Conservation (phyloP, 2,329 filamentous ascomycete genomes). For the Colletotrichum coccodes region DNA sequence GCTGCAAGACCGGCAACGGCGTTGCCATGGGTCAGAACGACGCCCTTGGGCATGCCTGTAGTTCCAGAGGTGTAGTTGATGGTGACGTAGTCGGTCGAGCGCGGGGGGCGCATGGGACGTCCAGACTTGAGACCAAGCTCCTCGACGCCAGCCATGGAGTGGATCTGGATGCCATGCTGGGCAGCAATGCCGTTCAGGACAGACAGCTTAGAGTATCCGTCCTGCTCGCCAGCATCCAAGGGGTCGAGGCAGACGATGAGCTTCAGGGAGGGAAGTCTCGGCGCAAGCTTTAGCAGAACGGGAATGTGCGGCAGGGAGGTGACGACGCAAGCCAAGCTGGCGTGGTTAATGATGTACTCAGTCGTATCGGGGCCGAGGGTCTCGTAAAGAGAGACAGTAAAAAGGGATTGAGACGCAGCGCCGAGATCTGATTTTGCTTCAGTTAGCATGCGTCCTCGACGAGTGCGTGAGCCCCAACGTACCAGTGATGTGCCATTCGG, state of each 20-base stretch:
- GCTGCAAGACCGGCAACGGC: slow-evolving; percentile 78
- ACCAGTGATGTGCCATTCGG: slow-evolving; percentile 88
- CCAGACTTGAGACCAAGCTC: slow-evolving; percentile 78
- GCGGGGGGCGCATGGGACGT: slow-evolving; percentile 76
- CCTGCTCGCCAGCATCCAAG: slow-evolving; percentile 80
- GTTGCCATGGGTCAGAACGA: slow-evolving; percentile 83
- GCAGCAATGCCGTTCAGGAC: slow-evolving; percentile 80
- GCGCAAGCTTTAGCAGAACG: slow-evolving; percentile 80
- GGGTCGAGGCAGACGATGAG: slow-evolving; percentile 88
- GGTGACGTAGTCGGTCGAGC: slow-evolving; percentile 81
- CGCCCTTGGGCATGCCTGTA: slow-evolving; percentile 84
- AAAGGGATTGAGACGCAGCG: slow-evolving; percentile 87
- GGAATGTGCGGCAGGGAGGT: slow-evolving; percentile 85
- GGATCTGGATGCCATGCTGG: slow-evolving; percentile 80
- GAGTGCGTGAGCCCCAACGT: slow-evolving; percentile 34
- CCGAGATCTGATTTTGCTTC: slow-evolving; percentile 75
- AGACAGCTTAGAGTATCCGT: slow-evolving; percentile 81
- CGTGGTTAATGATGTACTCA: slow-evolving; percentile 96
- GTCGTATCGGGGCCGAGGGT: slow-evolving; percentile 91
- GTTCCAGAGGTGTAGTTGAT: slow-evolving; percentile 94
- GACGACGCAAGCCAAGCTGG: slow-evolving; percentile 78
- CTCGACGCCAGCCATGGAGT: slow-evolving; percentile 85
- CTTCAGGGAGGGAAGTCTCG: slow-evolving; percentile 84
- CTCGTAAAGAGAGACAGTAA: slow-evolving; percentile 94
- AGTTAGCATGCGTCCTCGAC: background rate